Conservation (phyloP, 192 early-diverging fungal species). For the Chytriomyces sp. region DNA sequence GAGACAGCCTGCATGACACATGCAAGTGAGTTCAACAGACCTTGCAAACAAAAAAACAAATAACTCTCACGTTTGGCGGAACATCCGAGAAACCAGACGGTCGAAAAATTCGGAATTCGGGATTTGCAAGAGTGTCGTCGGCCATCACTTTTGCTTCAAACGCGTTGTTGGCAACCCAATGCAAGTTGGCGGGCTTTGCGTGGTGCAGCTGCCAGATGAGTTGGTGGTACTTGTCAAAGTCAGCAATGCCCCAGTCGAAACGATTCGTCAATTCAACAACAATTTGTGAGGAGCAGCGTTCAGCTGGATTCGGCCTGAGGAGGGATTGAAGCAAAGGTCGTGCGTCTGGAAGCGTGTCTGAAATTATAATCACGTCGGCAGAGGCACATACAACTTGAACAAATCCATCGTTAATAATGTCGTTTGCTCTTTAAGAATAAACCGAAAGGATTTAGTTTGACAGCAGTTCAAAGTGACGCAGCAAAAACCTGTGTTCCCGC, state of each 20-base stretch:
- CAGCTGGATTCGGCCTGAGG: slow-evolving; percentile 12
- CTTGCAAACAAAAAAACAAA: not conserved
- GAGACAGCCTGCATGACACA: slow-evolving; percentile 12
- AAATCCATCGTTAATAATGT: slow-evolving; percentile 31
- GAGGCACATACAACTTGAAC: slow-evolving; percentile 8
- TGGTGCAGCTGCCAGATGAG: slow-evolving; percentile 24
- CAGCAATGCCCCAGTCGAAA: slow-evolving; percentile 31
- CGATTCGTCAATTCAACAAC: slow-evolving; percentile 32
- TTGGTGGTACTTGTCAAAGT: slow-evolving; percentile 32
- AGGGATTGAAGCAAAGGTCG: slow-evolving; percentile 31
- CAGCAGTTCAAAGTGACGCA: too few relatives aligned
- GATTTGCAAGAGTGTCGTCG: slow-evolving; percentile 25
- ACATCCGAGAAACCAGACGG: slow-evolving; percentile 29
- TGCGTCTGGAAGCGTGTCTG: slow-evolving; percentile 30
- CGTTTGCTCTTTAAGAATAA: slow-evolving; percentile 16
- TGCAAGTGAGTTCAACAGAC: not conserved
- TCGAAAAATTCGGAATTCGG: slow-evolving; percentile 30
- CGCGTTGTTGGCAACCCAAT: slow-evolving; percentile 36
- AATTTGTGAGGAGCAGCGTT: slow-evolving; percentile 28
- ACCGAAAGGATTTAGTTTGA: too few relatives aligned
- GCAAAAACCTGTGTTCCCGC: not conserved
- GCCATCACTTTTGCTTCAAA: slow-evolving; percentile 38
- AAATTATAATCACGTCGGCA: slow-evolving; percentile 23
- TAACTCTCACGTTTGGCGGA: not conserved
- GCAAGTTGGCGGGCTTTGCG: slow-evolving; percentile 19